These are phyloP conservation scores for Venturia pyrina DNA, from an alignment of 2,329 filamentous ascomycete genomes.

Conservation along the genomic window DNA sequence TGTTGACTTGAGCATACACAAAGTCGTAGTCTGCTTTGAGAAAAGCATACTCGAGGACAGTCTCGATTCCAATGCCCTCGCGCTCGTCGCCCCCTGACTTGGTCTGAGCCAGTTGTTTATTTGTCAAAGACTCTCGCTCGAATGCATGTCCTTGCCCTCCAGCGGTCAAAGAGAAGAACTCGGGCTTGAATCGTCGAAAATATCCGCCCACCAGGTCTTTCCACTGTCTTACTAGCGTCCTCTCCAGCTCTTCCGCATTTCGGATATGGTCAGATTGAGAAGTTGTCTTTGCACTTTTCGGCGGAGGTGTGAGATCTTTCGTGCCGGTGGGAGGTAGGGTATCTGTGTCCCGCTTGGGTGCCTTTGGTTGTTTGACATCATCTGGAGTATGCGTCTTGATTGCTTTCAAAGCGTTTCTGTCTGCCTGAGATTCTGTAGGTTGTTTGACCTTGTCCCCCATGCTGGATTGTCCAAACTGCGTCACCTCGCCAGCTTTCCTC, in stretches of 20 bases:
- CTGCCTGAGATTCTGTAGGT: slow-evolving; percentile 14
- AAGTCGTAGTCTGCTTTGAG: slow-evolving; percentile 92
- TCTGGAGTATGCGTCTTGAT: slow-evolving; percentile 34
- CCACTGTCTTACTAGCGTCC: slow-evolving; percentile 64
- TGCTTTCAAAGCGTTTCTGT: slow-evolving; percentile 29
- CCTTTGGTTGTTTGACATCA: slow-evolving; percentile 20
- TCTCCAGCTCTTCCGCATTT: slow-evolving; percentile 60
- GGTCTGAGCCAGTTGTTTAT: slow-evolving; percentile 18
- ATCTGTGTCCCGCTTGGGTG: slow-evolving; percentile 20
- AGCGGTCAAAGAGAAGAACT: slow-evolving; percentile 53
- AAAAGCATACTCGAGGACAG: slow-evolving; percentile 84
- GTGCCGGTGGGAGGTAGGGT: slow-evolving; percentile 15
- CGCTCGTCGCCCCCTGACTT: slow-evolving; percentile 19
- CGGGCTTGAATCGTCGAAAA: slow-evolving; percentile 79
- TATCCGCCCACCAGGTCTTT: slow-evolving; percentile 83
- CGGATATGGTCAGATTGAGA: slow-evolving; percentile 38
- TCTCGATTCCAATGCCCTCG: slow-evolving; percentile 54
- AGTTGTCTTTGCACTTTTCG: slow-evolving; percentile 16
- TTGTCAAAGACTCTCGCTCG: slow-evolving; percentile 23
- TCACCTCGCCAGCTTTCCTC: slow-evolving; percentile 20
- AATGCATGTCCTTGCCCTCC: slow-evolving; percentile 25
- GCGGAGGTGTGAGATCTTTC: slow-evolving; percentile 9
- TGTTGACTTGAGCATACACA: slow-evolving; percentile 75
- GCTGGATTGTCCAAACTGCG: slow-evolving; percentile 9
- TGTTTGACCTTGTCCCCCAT: slow-evolving; percentile 17